These are phyloP conservation scores for Vachellia collinsii DNA, from an alignment of 306 rosid genomes.

Conservation along the genomic window DNA sequence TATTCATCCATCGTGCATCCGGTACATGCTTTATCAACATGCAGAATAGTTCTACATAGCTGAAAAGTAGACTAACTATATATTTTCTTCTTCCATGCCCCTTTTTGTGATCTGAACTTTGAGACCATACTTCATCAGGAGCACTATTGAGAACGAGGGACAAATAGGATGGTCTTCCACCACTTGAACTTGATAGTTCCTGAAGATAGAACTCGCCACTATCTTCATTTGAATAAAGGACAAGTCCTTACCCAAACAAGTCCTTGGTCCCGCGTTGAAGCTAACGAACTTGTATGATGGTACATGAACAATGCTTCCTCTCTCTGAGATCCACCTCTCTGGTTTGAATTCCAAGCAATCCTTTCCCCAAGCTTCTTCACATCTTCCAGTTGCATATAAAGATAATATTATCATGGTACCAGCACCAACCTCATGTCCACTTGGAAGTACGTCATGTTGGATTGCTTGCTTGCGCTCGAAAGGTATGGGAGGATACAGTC, in stretches of 20 bases:
- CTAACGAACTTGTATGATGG: background rate
- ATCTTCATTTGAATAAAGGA: conserved; percentile 1
- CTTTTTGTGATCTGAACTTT: background rate
- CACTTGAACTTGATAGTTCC: background rate
- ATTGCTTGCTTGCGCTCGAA: background rate
- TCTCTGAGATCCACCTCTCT: conserved; percentile 11
- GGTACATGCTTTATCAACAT: no score
- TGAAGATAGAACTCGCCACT: background rate
- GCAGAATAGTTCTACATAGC: background rate
- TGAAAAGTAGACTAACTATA: background rate
- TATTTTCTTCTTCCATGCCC: background rate
- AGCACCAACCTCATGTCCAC: background rate
- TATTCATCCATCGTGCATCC: no score
- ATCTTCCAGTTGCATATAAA: background rate
- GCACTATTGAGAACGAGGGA: background rate
- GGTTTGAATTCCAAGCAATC: conserved; percentile 15
- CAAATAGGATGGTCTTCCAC: background rate
- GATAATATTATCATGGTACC: background rate
- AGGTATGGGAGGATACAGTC: conserved; percentile 7
- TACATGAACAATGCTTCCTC: background rate
- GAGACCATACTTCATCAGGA: background rate
- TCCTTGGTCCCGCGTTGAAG: background rate
- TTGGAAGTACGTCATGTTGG: background rate
- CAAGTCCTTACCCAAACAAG: conserved; percentile 7
- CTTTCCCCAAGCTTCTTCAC: background rate